Conservation (phyloP, 2,329 filamentous ascomycete species). For the Ophiostoma piceae region DNA sequence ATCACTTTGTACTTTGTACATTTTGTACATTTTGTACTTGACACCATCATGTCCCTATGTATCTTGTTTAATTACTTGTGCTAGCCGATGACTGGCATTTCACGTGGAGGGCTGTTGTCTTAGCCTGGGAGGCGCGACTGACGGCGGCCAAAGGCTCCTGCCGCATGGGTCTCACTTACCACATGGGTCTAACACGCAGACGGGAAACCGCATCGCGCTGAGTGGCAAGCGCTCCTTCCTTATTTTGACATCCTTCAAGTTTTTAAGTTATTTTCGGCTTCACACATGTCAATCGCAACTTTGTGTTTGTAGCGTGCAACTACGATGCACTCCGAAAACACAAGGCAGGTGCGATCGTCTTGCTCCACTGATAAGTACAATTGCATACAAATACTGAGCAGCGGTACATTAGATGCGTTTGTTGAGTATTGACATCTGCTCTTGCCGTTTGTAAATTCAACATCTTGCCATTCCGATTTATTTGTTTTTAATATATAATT, state of each 20-base stretch:
- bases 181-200: conserved; percentile 21
- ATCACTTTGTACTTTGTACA: neutral
- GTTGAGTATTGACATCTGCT: neutral
- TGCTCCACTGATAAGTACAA: neutral
- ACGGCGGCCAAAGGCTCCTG: conserved; percentile 14
- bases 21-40: neutral
- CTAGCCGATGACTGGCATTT: conserved; percentile 9
- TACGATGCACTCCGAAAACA: neutral
- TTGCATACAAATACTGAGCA: neutral
- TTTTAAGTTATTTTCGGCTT: neutral
- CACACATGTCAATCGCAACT: neutral
- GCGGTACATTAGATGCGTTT: neutral
- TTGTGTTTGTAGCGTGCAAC: neutral
- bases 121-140: conserved; percentile 17
- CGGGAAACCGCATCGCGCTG: conserved; percentile 18
- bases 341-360: conserved; percentile 3
- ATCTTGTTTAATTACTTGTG: neutral
- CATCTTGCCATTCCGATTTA: too few species aligned
- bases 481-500: neutral
- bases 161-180: conserved; percentile 15
- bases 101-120: conserved; percentile 15
- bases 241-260: neutral
- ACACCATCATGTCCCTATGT: neutral
- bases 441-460: neutral
- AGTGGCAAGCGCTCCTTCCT: conserved; percentile 10